A percentile compares a stretch with the other conserved stretches of the same genome.
Conservation (phyloP, 148 eudicot species). For the Silene uniflora region DNA sequence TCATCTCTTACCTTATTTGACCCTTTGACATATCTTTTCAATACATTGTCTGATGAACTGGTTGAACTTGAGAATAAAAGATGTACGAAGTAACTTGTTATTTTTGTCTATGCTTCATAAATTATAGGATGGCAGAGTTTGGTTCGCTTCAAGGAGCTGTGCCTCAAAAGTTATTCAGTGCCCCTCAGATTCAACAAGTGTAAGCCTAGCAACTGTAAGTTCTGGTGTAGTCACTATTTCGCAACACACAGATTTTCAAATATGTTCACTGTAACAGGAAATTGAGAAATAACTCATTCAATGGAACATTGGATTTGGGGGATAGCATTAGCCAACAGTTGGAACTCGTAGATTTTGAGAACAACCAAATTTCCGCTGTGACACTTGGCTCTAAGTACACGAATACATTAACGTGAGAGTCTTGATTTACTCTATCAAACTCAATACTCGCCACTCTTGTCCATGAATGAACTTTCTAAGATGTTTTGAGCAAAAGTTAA, state of each 20-base stretch:
- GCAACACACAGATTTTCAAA: not conserved
- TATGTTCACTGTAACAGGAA: slow-evolving; percentile 42
- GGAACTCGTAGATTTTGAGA: slow-evolving; percentile 71
- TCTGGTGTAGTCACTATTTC: not conserved
- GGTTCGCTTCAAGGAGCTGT: slow-evolving; percentile 66
- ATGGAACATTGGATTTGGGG: slow-evolving; percentile 64
- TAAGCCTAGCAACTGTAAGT: slow-evolving; percentile 27
- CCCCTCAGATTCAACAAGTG: slow-evolving; percentile 71
- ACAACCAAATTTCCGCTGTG: slow-evolving; percentile 63
- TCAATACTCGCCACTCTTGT: not conserved
- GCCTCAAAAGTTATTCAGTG: slow-evolving; percentile 57
- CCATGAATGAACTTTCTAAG: not conserved
- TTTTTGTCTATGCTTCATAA: not conserved
- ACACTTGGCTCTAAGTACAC: slow-evolving; percentile 63
- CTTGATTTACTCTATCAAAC: slow-evolving; percentile 10
- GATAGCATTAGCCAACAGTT: slow-evolving; percentile 59
- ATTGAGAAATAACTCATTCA: slow-evolving; percentile 69
- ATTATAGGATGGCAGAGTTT: slow-evolving; percentile 59
- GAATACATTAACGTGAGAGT: slow-evolving; percentile 65
- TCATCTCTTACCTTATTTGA: no score
- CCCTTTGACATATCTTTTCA: not conserved
- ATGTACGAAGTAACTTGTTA: not conserved
- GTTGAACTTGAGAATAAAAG: not conserved
- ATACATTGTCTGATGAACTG: not conserved
- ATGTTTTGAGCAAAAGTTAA: no score